Percentiles rank a stretch among this genome's conserved stretches.
phyloP scores from a whole-genome alignment of 2,329 filamentous ascomycete species.

The Claviceps pusilla region DNA sequence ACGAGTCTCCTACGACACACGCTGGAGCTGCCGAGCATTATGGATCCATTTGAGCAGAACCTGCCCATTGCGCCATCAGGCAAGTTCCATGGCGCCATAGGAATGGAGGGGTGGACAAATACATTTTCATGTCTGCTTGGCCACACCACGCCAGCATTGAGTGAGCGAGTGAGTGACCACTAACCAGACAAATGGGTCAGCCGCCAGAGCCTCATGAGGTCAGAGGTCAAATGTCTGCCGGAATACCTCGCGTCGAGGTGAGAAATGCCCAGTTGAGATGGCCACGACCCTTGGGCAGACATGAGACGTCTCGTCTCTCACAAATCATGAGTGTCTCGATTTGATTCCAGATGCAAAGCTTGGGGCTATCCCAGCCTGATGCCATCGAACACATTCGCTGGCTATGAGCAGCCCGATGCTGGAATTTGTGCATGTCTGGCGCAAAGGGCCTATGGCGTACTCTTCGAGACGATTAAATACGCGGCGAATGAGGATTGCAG shows the following conservation, averaged over 20 bases:
- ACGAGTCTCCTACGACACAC: no score
- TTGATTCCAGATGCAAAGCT: not conserved
- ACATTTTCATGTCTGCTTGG: not conserved
- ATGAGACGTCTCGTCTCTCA: not conserved
- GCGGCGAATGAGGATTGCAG: not conserved
- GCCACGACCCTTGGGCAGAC: not conserved
- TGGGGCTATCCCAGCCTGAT: not conserved
- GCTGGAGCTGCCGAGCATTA: no score
- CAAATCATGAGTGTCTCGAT: no score
- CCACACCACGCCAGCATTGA: no score
- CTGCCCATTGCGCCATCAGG: constrained; percentile 7
- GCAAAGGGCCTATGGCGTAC: no score
- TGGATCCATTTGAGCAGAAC: constrained; percentile 1
- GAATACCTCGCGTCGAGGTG: not conserved
- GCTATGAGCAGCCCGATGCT: not conserved
- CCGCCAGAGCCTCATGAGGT: no score
- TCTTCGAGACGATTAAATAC: no score
- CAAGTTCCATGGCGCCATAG: not conserved
- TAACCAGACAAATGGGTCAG: no score
- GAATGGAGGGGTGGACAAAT: not conserved
- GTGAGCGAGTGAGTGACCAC: no score
- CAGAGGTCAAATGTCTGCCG: not conserved
- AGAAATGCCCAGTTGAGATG: not conserved
- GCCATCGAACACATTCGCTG: not conserved
- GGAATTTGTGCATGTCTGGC: no score